Conservation (phyloP, 768 basidiomycete genomes). For the Amanita polypyramis region DNA sequence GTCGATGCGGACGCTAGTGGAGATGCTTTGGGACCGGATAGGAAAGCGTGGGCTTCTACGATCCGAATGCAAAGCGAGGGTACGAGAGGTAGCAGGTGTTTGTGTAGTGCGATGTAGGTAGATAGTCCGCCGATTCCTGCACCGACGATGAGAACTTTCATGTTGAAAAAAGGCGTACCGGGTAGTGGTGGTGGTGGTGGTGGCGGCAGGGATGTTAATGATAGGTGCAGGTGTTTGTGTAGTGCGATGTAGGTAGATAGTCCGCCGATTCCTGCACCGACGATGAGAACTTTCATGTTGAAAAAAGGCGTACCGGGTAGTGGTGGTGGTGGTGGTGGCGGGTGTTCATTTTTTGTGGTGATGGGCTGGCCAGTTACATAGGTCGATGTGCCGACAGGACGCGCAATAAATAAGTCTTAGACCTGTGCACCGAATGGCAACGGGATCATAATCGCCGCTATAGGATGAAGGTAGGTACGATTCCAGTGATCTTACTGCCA, state of each 20-base stretch:
- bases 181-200: too few species aligned
- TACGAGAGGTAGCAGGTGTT: neutral
- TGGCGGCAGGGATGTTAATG: too few species aligned
- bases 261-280: slow-evolving; percentile 6
- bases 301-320: too few species aligned
- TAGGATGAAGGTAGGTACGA: too few species aligned
- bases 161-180: too few species aligned
- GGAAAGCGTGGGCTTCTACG: slow-evolving; percentile 1
- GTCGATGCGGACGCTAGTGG: neutral
- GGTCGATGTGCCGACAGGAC: neutral
- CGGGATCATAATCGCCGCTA: too few species aligned
- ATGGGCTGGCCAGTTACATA: neutral
- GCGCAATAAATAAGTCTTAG: neutral
- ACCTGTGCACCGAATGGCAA: neutral
- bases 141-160: slow-evolving; percentile 7
- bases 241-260: slow-evolving; percentile 4
- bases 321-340: too few species aligned
- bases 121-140: slow-evolving; percentile 6
- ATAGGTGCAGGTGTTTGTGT: neutral
- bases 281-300: slow-evolving; percentile 6
- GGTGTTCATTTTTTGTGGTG: neutral
- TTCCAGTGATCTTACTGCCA: too few species aligned
- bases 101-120: slow-evolving; percentile 2
- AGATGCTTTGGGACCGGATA: neutral
- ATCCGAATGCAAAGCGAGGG: slow-evolving; percentile 1